Conservation (phyloP, 2,329 filamentous ascomycete species). For the Bretziella fagacearum region DNA sequence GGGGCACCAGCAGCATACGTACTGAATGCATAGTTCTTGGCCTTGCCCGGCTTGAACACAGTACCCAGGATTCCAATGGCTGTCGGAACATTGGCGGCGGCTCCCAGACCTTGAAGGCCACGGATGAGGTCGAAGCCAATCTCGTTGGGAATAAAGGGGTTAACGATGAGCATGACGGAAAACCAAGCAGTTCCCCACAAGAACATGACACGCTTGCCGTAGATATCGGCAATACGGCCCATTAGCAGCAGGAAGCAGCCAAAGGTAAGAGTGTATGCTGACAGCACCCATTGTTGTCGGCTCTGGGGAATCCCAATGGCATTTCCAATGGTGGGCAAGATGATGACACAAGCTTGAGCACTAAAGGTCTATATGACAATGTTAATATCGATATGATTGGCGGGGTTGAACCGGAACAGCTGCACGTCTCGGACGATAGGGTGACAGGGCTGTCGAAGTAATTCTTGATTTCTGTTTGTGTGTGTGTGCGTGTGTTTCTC, state of each 20-base stretch:
- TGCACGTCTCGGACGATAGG: not conserved
- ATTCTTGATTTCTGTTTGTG: not conserved
- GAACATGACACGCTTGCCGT: conserved; percentile 49
- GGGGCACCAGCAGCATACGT: conserved; percentile 48
- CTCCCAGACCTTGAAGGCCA: conserved; percentile 49
- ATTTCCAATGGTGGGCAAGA: conserved; percentile 42
- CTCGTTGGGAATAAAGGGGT: conserved; percentile 49
- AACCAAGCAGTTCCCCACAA: conserved; percentile 47
- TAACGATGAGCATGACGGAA: conserved; percentile 37
- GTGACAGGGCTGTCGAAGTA: too few relatives aligned
- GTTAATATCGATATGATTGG: conserved; percentile 11
- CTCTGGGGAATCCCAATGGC: conserved; percentile 39
- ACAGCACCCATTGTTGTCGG: conserved; percentile 49
- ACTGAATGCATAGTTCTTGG: conserved; percentile 55
- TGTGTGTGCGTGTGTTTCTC: not conserved
- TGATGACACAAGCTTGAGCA: conserved; percentile 42
- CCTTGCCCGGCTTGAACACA: conserved; percentile 48
- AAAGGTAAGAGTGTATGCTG: conserved; percentile 47
- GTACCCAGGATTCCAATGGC: conserved; percentile 53
- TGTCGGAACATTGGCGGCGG: conserved; percentile 52
- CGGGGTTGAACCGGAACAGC: not conserved
- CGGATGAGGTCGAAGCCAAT: conserved; percentile 51
- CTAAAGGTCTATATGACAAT: conserved; percentile 32
- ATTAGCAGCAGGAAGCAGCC: conserved; percentile 51
- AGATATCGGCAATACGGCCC: conserved; percentile 51